phyloP scores from a whole-genome alignment of 2,329 filamentous ascomycete species.

The Sclerotinia nivalis region DNA sequence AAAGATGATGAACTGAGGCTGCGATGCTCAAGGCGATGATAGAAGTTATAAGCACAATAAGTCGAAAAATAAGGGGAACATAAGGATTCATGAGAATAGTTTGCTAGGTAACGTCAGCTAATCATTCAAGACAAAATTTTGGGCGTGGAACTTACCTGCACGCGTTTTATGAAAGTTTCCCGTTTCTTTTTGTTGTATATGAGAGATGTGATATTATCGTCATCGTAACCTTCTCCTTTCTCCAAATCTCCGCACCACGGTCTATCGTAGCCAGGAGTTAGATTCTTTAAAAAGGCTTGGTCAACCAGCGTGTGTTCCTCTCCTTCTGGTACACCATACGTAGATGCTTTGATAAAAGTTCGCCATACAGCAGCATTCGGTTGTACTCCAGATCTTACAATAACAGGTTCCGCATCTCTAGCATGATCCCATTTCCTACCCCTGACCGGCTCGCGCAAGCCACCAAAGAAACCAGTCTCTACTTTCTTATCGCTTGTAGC shows the following conservation, averaged over 20 bases:
- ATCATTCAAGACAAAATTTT: not conserved
- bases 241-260: slow-evolving; percentile 42
- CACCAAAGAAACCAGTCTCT: slow-evolving; percentile 40
- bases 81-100: slow-evolving; percentile 54
- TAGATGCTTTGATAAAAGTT: slow-evolving; percentile 39
- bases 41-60: slow-evolving; percentile 81
- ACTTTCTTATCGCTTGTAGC: slow-evolving; percentile 32
- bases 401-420: slow-evolving; percentile 41
- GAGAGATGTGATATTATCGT: slow-evolving; percentile 37
- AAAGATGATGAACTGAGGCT: slow-evolving; percentile 65
- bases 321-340: slow-evolving; percentile 35
- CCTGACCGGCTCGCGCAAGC: slow-evolving; percentile 38
- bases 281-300: slow-evolving; percentile 35
- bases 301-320: slow-evolving; percentile 39
- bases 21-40: slow-evolving; percentile 78
- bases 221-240: slow-evolving; percentile 31
- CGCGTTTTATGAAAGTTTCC: slow-evolving; percentile 33
- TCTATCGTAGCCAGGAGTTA: slow-evolving; percentile 41
- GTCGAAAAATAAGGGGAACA: slow-evolving; percentile 79
- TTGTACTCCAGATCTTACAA: slow-evolving; percentile 34
- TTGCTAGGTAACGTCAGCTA: slow-evolving; percentile 31
- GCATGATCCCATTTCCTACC: slow-evolving; percentile 43
- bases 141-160: slow-evolving; percentile 34
- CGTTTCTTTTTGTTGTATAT: slow-evolving; percentile 37
- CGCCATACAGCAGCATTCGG: slow-evolving; percentile 37